Conservation (phyloP, 495 filamentous ascomycete genomes). For the Clavariopsis aquatica region DNA sequence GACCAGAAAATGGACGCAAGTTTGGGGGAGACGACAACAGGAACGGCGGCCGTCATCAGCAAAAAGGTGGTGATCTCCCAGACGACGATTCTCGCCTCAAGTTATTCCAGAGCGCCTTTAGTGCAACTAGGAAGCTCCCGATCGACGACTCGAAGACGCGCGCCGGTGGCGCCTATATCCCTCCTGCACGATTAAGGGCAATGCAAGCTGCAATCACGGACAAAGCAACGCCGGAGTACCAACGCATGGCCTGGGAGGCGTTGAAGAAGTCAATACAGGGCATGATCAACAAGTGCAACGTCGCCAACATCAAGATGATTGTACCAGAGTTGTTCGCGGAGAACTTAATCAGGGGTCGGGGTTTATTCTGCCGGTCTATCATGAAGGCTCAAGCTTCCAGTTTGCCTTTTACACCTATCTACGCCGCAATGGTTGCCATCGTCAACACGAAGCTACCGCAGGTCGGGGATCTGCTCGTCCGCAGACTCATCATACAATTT, state of each 20-base stretch:
- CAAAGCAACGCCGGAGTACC: conserved; percentile 93
- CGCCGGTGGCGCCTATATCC: conserved; percentile 93
- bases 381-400: conserved; percentile 98
- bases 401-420: conserved; percentile 93
- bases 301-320: conserved; percentile 95
- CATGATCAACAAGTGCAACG: conserved; percentile 97
- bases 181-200: conserved; percentile 84
- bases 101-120: conserved; percentile 35
- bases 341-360: conserved; percentile 87
- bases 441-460: conserved; percentile 96
- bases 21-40: neutral
- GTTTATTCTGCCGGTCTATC: conserved; percentile 89
- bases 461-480: conserved; percentile 87
- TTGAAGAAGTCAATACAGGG: conserved; percentile 99
- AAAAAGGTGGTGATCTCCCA: neutral
- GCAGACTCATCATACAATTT: conserved; percentile 86
- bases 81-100: conserved; percentile 33
- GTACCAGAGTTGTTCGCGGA: conserved; percentile 93
- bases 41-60: neutral
- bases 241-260: conserved; percentile 98
- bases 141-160: conserved; percentile 63
- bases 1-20: conserved; percentile 12
- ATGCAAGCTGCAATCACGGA: conserved; percentile 97
- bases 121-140: conserved; percentile 30
- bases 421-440: conserved; percentile 91